Evolutionary conservation across 1,284 basidiomycete genomes (phyloP), one percentile per base, ranked within the genome.

Genomic region (Papiliotrema fonsecae): DNA sequence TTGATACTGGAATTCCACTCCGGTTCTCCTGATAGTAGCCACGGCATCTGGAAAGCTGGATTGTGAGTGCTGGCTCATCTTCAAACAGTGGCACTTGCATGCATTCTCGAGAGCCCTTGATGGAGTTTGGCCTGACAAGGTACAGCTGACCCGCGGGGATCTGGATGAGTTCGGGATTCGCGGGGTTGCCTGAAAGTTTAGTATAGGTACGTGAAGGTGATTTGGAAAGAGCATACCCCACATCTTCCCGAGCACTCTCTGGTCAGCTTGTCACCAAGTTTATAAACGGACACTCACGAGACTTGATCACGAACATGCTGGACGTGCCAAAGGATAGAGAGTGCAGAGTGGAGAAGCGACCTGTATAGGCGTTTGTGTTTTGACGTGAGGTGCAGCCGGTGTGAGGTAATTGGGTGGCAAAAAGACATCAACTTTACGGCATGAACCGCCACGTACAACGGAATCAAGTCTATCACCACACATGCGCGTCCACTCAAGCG

Each of bases 61-160:
- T 21, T 7, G 39, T 30, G 24, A 25, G 16, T 26, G 19, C 10
- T 16, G 19, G 38, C 27, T 45, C 22, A 43, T 45, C 41, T 19
- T 38, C 34, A 7, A 6, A 7, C 9, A 41, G 34, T 45, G 2
- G 35, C 25, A 78, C 90, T 63, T 68, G 94, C 91, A 98, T 96
- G 89, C 96, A 98, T 78, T 97, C 94, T 61, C 92, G 78, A 11
- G 87, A 87, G 34, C 89, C 87, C 60, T 94, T 86, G 60, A 96
- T 85, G 59, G 86, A 87, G 52, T 88, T 89, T 34, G 90, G 87
- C 42, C 94, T 83, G 49, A 94, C 84, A 52, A 97, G 84, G 74
- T 87, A 94, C 26, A 98, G 81, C 65, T 92, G 85, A 2, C 94
- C 96, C 55, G 86, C 85, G 14, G 89, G 87, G 49, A 97, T 88